Conservation (phyloP, 345 rosid genomes). For the Salix viminalis region DNA sequence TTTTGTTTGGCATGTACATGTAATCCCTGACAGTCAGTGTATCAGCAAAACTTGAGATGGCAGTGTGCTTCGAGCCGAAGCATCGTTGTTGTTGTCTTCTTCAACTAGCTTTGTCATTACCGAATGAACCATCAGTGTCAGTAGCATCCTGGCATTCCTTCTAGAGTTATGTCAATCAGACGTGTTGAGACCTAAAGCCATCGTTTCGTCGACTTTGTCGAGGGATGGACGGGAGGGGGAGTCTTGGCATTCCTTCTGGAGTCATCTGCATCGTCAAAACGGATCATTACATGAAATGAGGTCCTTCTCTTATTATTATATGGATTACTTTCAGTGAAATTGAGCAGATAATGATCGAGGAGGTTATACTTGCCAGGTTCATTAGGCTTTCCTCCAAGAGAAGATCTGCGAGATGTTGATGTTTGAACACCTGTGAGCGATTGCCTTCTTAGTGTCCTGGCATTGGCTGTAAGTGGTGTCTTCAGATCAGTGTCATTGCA, state of each 20-base stretch:
- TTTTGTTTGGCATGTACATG: no score
- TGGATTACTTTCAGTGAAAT: no score
- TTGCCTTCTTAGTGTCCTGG: constrained; percentile 57
- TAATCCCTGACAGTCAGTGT: no score
- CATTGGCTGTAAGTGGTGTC: constrained; percentile 44
- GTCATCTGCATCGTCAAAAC: constrained; percentile 35
- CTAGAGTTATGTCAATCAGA: no score
- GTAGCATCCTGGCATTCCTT: no score
- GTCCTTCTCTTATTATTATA: background rate
- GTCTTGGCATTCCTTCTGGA: constrained; percentile 59
- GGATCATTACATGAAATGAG: constrained; percentile 1
- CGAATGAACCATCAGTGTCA: background rate
- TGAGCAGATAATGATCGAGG: background rate
- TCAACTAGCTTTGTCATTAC: background rate
- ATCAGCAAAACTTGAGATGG: background rate
- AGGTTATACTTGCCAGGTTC: constrained; percentile 40
- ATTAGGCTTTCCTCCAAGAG: constrained; percentile 65
- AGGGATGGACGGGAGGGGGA: constrained; percentile 49
- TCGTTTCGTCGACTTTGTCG: constrained; percentile 2
- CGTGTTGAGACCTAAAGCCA: constrained; percentile 1
- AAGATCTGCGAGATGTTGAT: constrained; percentile 63
- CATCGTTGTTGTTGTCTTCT: constrained; percentile 3
- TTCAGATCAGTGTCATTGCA: constrained; percentile 27
- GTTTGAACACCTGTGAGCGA: constrained; percentile 62
- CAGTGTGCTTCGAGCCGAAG: constrained; percentile 49